Evolutionary conservation across 1,139 yeast species (phyloP), one percentile per base, ranked within the genome.

Genomic region (Hyphopichia khmerensis): DNA sequence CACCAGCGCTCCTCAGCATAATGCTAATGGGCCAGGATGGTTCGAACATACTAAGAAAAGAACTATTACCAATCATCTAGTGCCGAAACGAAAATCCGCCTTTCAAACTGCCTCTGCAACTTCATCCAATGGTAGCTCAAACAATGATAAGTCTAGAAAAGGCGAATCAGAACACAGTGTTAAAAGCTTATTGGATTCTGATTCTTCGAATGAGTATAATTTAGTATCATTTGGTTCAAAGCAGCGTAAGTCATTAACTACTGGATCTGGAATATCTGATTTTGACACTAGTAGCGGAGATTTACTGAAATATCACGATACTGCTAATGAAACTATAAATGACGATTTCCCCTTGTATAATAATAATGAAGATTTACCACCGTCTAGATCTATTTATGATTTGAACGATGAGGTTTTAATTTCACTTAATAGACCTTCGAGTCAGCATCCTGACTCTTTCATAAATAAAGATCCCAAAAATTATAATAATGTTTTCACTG

Each of bases 381-480:
- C 89, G 0, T 60, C 72, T 4, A 65, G 77, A 45, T 81, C 88
- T 1, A 67, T 83, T 19, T 77, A 76, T 49, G 89, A 83, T 45
- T 69, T 80, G 47, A 75, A 75, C 49, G 77, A 72, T 44, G 75
- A 69, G 38, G 64, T 59, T 14, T 59, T 64, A 45, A 58, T 55
- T 47, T 66, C 66, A 39, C 63, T 58, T 52, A 67, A 62, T 45
- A 61, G 61, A 41, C 70, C 71, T 7, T 60, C 67, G 9, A 53
- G 44, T 36, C 59, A 53, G 21, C 61, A 62, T 27, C 55, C 66
- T 2, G 71, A 69, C 48, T 65, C 65, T 2, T 63, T 69, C 48
- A 61, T 74, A 30, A 68, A 66, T 46, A 72, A 72, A 46, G 77
- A 76, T 48, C 84, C 84, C 2, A 66, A 66, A 45, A 56, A 57